Conservation (phyloP, 78 protist genomes). For the Speleostelium caveatum region DNA sequence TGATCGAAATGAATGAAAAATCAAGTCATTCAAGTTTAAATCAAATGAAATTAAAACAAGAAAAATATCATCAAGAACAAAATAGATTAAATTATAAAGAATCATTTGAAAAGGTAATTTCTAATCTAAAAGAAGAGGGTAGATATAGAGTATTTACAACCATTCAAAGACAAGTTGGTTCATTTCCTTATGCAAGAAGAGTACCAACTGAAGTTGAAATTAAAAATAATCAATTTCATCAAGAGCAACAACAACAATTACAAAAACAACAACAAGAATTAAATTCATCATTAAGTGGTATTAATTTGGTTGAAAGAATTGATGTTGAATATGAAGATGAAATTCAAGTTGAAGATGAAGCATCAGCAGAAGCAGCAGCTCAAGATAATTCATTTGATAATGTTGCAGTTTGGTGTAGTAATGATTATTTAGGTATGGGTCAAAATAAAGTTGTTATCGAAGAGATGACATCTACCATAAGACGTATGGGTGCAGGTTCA, state of each 20-base stretch:
- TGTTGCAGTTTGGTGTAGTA: constrained; percentile 94
- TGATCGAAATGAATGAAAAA: constrained; percentile 41
- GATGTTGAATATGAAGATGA: constrained; percentile 35
- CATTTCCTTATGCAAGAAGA: constrained; percentile 70
- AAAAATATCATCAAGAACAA: neutral
- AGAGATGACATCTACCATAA: constrained; percentile 82
- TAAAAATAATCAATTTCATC: neutral
- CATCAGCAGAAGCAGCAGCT: neutral
- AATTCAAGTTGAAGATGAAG: neutral
- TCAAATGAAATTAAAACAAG: neutral
- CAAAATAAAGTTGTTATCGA: constrained; percentile 79
- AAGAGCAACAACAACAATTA: neutral
- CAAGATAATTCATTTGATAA: neutral
- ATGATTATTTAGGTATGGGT: constrained; percentile 95
- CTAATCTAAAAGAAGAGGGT: constrained; percentile 69
- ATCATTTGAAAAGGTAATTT: constrained; percentile 34
- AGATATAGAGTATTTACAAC: constrained; percentile 79
- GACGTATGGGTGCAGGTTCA: constrained; percentile 92
- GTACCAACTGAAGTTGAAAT: constrained; percentile 4
- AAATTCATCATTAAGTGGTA: neutral
- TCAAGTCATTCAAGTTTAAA: neutral
- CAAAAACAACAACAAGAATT: constrained; percentile 10
- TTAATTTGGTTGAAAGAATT: neutral
- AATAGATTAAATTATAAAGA: neutral
- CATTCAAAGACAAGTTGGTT: constrained; percentile 76